A percentile compares a stretch with the other conserved stretches of the same genome.
phyloP scores from a whole-genome alignment of 495 filamentous ascomycete genomes.

The Penicillium canescens region DNA sequence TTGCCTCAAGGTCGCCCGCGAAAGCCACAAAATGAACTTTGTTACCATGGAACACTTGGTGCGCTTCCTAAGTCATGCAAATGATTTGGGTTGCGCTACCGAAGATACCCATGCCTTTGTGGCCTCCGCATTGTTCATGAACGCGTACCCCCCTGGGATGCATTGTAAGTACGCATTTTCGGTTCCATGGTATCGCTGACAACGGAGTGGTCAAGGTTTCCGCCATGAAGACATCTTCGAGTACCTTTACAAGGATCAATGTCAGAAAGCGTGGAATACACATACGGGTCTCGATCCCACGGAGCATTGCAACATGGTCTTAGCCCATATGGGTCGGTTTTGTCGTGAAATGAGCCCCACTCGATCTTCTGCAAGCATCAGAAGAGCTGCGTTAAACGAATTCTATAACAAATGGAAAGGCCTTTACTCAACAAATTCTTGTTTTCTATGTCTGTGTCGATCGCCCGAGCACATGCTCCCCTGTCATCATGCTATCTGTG shows the following conservation, averaged over 20 bases:
- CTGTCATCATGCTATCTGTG: conserved; percentile 35
- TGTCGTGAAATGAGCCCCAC: neutral
- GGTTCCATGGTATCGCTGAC: neutral
- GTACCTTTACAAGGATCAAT: neutral
- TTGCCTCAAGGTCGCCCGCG: conserved; percentile 4
- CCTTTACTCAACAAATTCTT: conserved; percentile 17
- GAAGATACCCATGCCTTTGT: conserved; percentile 6
- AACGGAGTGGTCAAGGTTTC: neutral
- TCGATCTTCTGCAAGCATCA: conserved; percentile 1
- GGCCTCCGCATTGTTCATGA: conserved; percentile 8
- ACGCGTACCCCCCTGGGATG: conserved; percentile 11
- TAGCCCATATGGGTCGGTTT: conserved; percentile 15
- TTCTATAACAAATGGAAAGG: conserved; percentile 2
- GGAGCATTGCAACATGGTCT: neutral
- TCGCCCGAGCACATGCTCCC: conserved; percentile 32
- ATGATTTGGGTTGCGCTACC: neutral
- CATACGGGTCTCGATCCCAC: neutral
- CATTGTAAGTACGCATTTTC: conserved; percentile 2
- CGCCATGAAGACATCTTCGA: neutral
- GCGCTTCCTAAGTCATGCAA: neutral
- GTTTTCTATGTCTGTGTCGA: conserved; percentile 26
- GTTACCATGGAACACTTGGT: neutral
- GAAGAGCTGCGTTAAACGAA: neutral
- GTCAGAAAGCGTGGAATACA: neutral
- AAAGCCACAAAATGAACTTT: neutral